phyloP scores from a whole-genome alignment of 108 stramenopile genomes.

The Cyclotella sp. region DNA sequence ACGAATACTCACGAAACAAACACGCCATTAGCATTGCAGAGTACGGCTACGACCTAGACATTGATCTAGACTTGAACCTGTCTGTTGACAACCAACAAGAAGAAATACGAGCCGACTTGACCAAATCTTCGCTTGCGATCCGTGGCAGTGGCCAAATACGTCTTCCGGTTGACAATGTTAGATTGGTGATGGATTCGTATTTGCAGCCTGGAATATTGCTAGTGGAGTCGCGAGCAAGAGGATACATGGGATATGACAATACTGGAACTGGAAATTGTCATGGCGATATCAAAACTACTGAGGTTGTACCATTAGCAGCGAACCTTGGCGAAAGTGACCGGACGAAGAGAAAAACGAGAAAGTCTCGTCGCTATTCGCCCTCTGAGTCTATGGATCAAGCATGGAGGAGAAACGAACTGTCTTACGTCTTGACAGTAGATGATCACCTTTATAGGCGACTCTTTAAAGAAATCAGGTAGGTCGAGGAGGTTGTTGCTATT shows the following conservation, averaged over 20 bases:
- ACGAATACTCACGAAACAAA: constrained; percentile 23
- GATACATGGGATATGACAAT: constrained; percentile 23
- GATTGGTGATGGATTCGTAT: constrained; percentile 46
- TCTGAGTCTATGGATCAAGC: background rate
- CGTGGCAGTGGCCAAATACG: constrained; percentile 44
- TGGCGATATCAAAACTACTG: background rate
- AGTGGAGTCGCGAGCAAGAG: constrained; percentile 33
- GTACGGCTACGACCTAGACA: constrained; percentile 31
- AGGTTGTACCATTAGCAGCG: background rate
- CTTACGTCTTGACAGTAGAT: constrained; percentile 68
- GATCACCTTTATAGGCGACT: constrained; percentile 57
- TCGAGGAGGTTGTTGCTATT: no score
- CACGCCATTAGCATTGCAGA: constrained; percentile 13
- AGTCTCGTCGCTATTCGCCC: background rate
- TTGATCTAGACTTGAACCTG: constrained; percentile 18
- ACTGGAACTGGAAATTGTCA: constrained; percentile 21
- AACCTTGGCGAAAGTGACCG: background rate
- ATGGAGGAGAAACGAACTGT: constrained; percentile 29
- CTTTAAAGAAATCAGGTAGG: constrained; percentile 46
- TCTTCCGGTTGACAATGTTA: constrained; percentile 47
- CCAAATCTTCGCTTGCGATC: constrained; percentile 38
- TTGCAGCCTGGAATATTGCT: constrained; percentile 51
- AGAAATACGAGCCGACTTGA: constrained; percentile 42
- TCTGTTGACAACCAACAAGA: constrained; percentile 8
- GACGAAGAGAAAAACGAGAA: constrained; percentile 3